These are phyloP conservation scores for Colletotrichum cuscutae DNA, from an alignment of 2,329 filamentous ascomycete species.

Conservation along the genomic window DNA sequence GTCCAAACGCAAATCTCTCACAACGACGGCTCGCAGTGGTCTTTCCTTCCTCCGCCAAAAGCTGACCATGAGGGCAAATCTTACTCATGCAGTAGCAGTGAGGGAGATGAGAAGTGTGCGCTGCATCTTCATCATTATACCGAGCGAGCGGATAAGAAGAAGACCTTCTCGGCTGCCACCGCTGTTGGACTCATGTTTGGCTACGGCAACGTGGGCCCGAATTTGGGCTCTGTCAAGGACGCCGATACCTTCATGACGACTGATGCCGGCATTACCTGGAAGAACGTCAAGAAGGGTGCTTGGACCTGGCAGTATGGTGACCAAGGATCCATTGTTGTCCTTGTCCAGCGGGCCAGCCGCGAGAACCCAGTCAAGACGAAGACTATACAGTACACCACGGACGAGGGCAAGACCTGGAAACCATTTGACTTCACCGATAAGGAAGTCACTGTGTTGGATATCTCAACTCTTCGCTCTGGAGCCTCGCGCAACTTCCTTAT, in stretches of 20 bases:
- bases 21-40: slow-evolving; percentile 94
- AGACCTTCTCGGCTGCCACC: slow-evolving; percentile 88
- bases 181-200: slow-evolving; percentile 93
- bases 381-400: slow-evolving; percentile 77
- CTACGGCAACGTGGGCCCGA: slow-evolving; percentile 86
- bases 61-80: slow-evolving; percentile 77
- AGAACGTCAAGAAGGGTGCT: slow-evolving; percentile 82
- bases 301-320: slow-evolving; percentile 98
- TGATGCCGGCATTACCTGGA: slow-evolving; percentile 93
- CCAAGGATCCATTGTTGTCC: slow-evolving; percentile 90
- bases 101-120: slow-evolving; percentile 76
- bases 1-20: slow-evolving; percentile 94
- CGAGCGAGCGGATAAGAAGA: slow-evolving; percentile 81
- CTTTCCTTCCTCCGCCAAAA: slow-evolving; percentile 75
- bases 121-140: slow-evolving; percentile 97
- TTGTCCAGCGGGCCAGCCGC: slow-evolving; percentile 77
- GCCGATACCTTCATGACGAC: slow-evolving; percentile 91
- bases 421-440: slow-evolving; percentile 78
- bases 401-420: slow-evolving; percentile 84
- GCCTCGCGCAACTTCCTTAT: slow-evolving; percentile 91
- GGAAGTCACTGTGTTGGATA: slow-evolving; percentile 78
- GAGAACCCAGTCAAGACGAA: slow-evolving; percentile 77
- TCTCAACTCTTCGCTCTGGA: slow-evolving; percentile 90
- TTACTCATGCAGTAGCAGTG: slow-evolving; percentile 72
- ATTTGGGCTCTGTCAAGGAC: slow-evolving; percentile 73